phyloP scores from a whole-genome alignment of 2,329 filamentous ascomycete genomes.

The Dothideomycetes sp. region DNA sequence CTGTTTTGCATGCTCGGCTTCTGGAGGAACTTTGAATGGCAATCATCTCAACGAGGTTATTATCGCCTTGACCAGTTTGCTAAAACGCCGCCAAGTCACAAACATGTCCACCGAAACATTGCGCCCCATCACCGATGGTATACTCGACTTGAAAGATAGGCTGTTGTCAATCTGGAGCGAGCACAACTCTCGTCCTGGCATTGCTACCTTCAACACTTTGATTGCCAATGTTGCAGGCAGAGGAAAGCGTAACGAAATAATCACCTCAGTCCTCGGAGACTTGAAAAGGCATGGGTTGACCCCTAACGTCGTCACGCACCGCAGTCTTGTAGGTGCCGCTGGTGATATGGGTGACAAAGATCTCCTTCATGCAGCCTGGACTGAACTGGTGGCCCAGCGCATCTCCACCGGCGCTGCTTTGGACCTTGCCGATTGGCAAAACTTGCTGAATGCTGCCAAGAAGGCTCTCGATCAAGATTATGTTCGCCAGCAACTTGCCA shows the following conservation, averaged over 20 bases:
- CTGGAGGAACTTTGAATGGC: slow-evolving; percentile 27
- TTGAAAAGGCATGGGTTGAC: slow-evolving; percentile 21
- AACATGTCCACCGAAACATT: slow-evolving; percentile 16
- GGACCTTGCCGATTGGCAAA: slow-evolving; percentile 19
- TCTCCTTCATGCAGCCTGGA: slow-evolving; percentile 24
- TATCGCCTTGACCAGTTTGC: slow-evolving; percentile 23
- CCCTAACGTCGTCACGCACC: slow-evolving; percentile 26
- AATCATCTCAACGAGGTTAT: slow-evolving; percentile 33
- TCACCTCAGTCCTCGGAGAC: slow-evolving; percentile 24
- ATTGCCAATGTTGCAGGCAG: slow-evolving; percentile 28
- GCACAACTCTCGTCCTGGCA: slow-evolving; percentile 21
- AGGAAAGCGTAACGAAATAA: slow-evolving; percentile 21
- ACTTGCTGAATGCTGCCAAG: slow-evolving; percentile 22
- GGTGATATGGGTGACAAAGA: slow-evolving; percentile 24
- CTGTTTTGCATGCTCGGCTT: slow-evolving; percentile 34
- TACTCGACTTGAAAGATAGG: slow-evolving; percentile 22
- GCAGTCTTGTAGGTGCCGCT: slow-evolving; percentile 27
- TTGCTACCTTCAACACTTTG: slow-evolving; percentile 29
- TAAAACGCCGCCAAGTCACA: slow-evolving; percentile 19
- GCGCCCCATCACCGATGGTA: slow-evolving; percentile 17
- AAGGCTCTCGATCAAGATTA: slow-evolving; percentile 16
- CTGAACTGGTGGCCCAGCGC: slow-evolving; percentile 19
- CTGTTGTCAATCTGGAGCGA: slow-evolving; percentile 24
- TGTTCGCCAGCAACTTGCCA: slow-evolving; percentile 17
- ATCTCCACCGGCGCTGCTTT: slow-evolving; percentile 13